Evolutionary conservation across 345 rosid species (phyloP).

Genomic region (Arabidopsis thaliana): TAIR10.1 NC_003076.8:26696501-26697000

Average conservation of each 20-base stretch:
- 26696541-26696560: constrained; percentile 79
- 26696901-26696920: constrained; percentile 67
- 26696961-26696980: background rate
- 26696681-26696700: constrained; percentile 80
- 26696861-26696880: constrained; percentile 73
- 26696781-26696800: constrained; percentile 98
- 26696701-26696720: constrained; percentile 17
- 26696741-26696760: background rate
- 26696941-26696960: background rate
- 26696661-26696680: constrained; percentile 92
- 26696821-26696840: constrained; percentile 96
- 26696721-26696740: background rate
- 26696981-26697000: constrained; percentile 61
- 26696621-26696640: constrained; percentile 81
- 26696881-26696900: constrained; percentile 90
- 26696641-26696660: constrained; percentile 79
- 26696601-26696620: constrained; percentile 86
- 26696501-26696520: constrained; percentile 48
- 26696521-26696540: constrained; percentile 46
- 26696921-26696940: constrained; percentile 25
- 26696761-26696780: constrained; percentile 53
- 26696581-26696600: constrained; percentile 84
- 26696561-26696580: constrained; percentile 75
- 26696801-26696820: constrained; percentile 97
- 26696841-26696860: constrained; percentile 99